phyloP scores from a whole-genome alignment of 768 basidiomycete genomes.

The Dictyophora rubrovolvata region DNA sequence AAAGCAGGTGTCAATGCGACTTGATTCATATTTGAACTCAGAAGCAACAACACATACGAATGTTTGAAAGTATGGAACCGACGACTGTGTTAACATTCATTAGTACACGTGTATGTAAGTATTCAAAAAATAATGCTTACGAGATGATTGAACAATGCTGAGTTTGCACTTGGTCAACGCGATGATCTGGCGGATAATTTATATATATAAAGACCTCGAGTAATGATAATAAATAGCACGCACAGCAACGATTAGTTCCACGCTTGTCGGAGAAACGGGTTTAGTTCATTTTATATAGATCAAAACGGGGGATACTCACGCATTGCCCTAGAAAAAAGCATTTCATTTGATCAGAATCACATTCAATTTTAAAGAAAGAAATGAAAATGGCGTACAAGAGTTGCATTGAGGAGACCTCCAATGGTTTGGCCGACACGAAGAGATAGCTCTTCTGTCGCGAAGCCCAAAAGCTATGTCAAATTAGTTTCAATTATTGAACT shows the following conservation, averaged over 20 bases:
- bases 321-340: slow-evolving; percentile 17
- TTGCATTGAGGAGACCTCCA: slow-evolving; percentile 79
- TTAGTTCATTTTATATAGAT: background rate
- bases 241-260: slow-evolving; percentile 64
- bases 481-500: background rate
- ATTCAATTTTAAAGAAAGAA: background rate
- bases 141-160: slow-evolving; percentile 67
- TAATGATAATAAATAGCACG: slow-evolving; percentile 16
- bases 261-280: slow-evolving; percentile 20
- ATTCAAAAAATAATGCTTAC: slow-evolving; percentile 28
- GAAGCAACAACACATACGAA: slow-evolving; percentile 30
- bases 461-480: slow-evolving; percentile 51
- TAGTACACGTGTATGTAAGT: background rate
- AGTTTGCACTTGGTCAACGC: slow-evolving; percentile 78
- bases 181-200: slow-evolving; percentile 41
- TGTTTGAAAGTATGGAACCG: slow-evolving; percentile 74
- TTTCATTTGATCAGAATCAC: background rate
- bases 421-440: slow-evolving; percentile 74
- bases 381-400: slow-evolving; percentile 37
- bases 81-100: slow-evolving; percentile 40
- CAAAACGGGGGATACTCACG: slow-evolving; percentile 14
- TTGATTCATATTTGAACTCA: slow-evolving; percentile 12
- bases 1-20: slow-evolving; percentile 7
- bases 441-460: slow-evolving; percentile 80
- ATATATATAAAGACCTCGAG: too few species aligned